Evolutionary conservation across 371 early-diverging fungal genomes (phyloP).

Genomic region (Thermomucor indicae-seudaticae): DNA sequence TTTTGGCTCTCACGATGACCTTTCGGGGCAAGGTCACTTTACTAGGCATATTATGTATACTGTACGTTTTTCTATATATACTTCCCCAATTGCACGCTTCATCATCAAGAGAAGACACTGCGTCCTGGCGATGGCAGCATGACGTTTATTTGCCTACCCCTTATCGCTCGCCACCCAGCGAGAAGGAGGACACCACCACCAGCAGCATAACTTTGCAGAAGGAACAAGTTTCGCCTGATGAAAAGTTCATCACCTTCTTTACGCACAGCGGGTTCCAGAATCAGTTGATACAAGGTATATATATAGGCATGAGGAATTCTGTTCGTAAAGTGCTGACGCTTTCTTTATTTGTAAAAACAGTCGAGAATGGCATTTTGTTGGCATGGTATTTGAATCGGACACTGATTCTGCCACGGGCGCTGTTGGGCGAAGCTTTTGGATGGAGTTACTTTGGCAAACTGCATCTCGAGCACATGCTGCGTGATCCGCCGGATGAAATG

Average conservation of each 20-base stretch:
- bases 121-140: constrained; percentile 13
- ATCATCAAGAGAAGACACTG: neutral
- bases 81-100: constrained; percentile 8
- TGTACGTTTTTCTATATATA: constrained; percentile 11
- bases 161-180: neutral
- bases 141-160: too few relatives aligned
- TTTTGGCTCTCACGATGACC: constrained; percentile 9
- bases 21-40: constrained; percentile 19
- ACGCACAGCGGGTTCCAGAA: constrained; percentile 61
- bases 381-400: constrained; percentile 51
- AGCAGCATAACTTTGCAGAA: neutral
- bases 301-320: neutral
- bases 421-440: constrained; percentile 51
- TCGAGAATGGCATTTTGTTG: constrained; percentile 56
- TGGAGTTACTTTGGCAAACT: constrained; percentile 38
- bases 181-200: neutral
- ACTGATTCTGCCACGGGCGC: constrained; percentile 40
- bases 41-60: constrained; percentile 13
- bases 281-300: constrained; percentile 48
- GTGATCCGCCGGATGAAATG: constrained; percentile 14
- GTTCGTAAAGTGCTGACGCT: neutral
- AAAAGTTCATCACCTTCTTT: constrained; percentile 51
- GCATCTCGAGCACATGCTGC: constrained; percentile 34
- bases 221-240: constrained; percentile 12
- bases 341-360: constrained; percentile 12